A percentile compares a stretch with the other conserved stretches of the same genome.
Conservation (phyloP, 1,139 yeast genomes). For the Schwanniomyces etchellsii region DNA sequence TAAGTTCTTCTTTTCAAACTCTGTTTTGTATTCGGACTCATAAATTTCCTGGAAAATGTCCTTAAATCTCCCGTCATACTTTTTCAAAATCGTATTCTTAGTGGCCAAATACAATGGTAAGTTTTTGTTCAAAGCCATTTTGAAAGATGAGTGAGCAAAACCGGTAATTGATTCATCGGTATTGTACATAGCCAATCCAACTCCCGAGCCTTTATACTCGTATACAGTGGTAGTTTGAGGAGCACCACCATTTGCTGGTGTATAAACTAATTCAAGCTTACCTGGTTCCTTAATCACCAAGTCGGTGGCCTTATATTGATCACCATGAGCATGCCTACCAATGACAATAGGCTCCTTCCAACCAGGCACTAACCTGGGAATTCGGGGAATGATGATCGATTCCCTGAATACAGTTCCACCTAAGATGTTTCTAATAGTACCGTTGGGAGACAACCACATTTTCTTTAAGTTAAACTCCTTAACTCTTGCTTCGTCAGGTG, state of each 20-base stretch:
- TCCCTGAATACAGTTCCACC: slow-evolving; percentile 85
- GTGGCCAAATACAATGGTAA: slow-evolving; percentile 69
- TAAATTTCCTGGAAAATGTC: slow-evolving; percentile 70
- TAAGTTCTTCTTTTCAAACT: slow-evolving; percentile 62
- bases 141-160: slow-evolving; percentile 75
- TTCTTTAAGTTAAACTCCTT: slow-evolving; percentile 68
- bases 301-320: slow-evolving; percentile 79
- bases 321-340: slow-evolving; percentile 85
- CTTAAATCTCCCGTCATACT: slow-evolving; percentile 77
- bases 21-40: slow-evolving; percentile 48
- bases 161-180: slow-evolving; percentile 76
- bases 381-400: slow-evolving; percentile 70
- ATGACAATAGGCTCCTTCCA: slow-evolving; percentile 82
- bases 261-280: slow-evolving; percentile 58
- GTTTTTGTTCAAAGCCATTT: slow-evolving; percentile 61
- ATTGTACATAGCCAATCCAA: slow-evolving; percentile 78
- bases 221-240: slow-evolving; percentile 47
- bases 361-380: slow-evolving; percentile 70
- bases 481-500: slow-evolving; percentile 81
- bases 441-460: slow-evolving; percentile 86
- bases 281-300: slow-evolving; percentile 66
- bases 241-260: slow-evolving; percentile 56
- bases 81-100: slow-evolving; percentile 75
- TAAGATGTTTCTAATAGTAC: slow-evolving; percentile 74
- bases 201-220: slow-evolving; percentile 62